Evolutionary conservation across 805 yeast species (phyloP), one percentile per base, ranked within the genome.

Genomic region (Groenewaldozyma tartarivorans): DNA sequence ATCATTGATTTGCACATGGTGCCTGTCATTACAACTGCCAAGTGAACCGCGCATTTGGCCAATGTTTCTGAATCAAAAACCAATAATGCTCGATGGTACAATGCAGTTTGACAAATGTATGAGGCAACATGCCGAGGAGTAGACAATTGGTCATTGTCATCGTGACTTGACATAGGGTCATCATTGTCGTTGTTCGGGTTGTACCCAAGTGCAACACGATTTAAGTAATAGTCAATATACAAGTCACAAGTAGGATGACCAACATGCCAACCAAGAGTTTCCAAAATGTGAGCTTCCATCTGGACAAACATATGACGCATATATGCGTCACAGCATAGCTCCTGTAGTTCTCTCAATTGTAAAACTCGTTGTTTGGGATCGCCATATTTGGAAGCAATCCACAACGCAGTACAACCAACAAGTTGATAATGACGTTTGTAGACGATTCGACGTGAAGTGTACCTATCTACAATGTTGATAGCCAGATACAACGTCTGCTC

Each of bases 311-410:
- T 68, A 15, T 71, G 68, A 48, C 70, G 76, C 46, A 74, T 75
- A 53, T 79, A 79, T 7, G 71, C 71, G 42, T 70, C 70, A 36
- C 84, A 83, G 63, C 94, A 83, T 49, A 83, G 66, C 51, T 71
- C 75, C 43, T 81, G 76, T 42, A 85, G 68, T 54, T 84, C 94
- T 24, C 72, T 66, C 39, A 83, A 68, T 48, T 84, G 72, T 35
- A 94, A 94, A 37, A 82, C 74, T 51, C 85, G 68, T 44, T 77
- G 75, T 55, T 92, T 72, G 56, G 79, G 78, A 45, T 85, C 85
- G 53, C 74, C 74, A n/a, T 79, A 70, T 59, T 90, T 90, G 20
- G 95, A 79, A 2, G 95, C 85, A 24, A 90, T 72, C 96, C 97
- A 90, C 27, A 90, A 65, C 46, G 95, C 85, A 3, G 95, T 85